A percentile compares a stretch with the other conserved stretches of the same genome.
Conservation (phyloP, 805 yeast genomes). For the Sugiyamaella boreocaroliniensis region DNA sequence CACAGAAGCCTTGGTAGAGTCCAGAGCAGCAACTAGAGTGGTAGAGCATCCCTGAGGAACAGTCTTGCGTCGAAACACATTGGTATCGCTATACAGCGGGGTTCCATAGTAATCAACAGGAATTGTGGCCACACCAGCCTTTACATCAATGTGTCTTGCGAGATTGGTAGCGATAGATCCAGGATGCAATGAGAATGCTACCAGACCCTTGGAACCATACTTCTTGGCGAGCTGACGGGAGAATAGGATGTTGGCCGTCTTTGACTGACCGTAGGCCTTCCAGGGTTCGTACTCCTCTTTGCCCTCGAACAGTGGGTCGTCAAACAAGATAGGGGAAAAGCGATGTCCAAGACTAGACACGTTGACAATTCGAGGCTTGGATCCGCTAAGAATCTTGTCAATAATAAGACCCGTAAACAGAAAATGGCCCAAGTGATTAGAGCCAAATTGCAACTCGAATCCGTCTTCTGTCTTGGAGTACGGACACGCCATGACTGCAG, state of each 20-base stretch:
- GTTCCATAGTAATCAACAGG: conserved; percentile 1
- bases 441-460: conserved; percentile 73
- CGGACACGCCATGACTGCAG: conserved; percentile 76
- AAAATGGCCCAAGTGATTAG: conserved; percentile 71
- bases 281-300: conserved; percentile 6
- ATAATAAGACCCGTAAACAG: conserved; percentile 45
- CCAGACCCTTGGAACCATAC: conserved; percentile 9
- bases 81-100: not conserved
- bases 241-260: conserved; percentile 12
- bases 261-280: conserved; percentile 14
- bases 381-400: conserved; percentile 6
- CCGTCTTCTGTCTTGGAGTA: conserved; percentile 55
- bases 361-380: conserved; percentile 8
- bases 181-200: conserved; percentile 10
- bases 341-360: conserved; percentile 7
- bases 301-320: conserved; percentile 4
- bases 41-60: conserved; percentile 6
- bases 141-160: conserved; percentile 5
- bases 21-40: conserved; percentile 4
- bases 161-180: conserved; percentile 10
- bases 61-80: not conserved
- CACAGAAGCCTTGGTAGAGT: not conserved
- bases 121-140: not conserved
- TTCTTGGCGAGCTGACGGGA: conserved; percentile 5
- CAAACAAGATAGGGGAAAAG: conserved; percentile 5